Base-by-base conservation (phyloP, 805 yeast genomes). In the Kodamaea neixiangensis region DNA sequence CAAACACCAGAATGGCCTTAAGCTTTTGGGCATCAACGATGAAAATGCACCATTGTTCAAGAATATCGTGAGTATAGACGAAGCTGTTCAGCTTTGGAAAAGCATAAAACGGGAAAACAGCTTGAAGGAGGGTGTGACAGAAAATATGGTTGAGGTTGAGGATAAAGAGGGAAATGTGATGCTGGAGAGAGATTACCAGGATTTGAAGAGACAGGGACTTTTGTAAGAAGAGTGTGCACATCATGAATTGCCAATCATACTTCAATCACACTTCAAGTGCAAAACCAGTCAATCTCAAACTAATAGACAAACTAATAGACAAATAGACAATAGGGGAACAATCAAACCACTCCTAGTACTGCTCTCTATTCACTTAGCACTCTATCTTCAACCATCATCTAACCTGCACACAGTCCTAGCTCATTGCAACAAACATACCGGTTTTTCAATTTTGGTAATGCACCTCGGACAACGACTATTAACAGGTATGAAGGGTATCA, bases 131-230 rank as follows among this genome's bases (percentile, higher is more conserved):
- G 71, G 71, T 19, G 72, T 76, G 48, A 63, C 61, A 43, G 87
- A 85, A 55, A 73, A 76, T 48, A 81, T 82, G 1, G 77, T 86
- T 10, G 96, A 94, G 66, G 87, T 92, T 33, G 98, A 93, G 65
- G 98, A 94, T 63, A 86, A 82, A 1, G 91, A 89, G 14, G 99
- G 98, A 9, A 93, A 94, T 63, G 96, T 89, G 13, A 87, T 93
- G 96, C 80, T 87, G 31, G 86, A 84, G 58, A 81, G 82, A 58
- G 92, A 89, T 40, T 93, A 89, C 66, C 77, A 84, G 15, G 97
- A 94, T 57, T 75, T 93, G 64, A 88, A 89, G 68, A 86, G 82
- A 57, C 98, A 93, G 69, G 98, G 97, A 0, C 72, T 93, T 46
- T 17, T 40, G 44, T n/a, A 20, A 37, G 7, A 37, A 4, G 48